A percentile compares a stretch with the other conserved stretches of the same genome.
These are phyloP conservation scores for Tetradesmus obliquus DNA, from an alignment of 139 green algal genomes.

Conservation along the genomic window DNA sequence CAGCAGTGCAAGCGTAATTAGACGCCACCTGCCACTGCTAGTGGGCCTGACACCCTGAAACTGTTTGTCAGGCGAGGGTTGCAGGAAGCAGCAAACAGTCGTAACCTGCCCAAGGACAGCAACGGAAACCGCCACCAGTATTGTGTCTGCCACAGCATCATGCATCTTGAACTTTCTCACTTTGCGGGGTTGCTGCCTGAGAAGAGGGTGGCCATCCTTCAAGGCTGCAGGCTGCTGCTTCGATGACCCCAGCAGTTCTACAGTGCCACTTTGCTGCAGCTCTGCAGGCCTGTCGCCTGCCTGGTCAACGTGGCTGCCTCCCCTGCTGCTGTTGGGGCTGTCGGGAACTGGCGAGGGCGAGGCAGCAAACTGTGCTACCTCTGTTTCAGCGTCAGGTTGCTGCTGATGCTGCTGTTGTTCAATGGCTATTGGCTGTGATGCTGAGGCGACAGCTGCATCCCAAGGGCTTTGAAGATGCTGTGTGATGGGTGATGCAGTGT, in stretches of 20 bases:
- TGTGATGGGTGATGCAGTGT: background rate
- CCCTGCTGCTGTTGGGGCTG: background rate
- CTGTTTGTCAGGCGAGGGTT: background rate
- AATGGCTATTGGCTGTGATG: background rate
- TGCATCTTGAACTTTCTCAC: background rate
- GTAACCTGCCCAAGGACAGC: too few species aligned
- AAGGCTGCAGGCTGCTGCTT: background rate
- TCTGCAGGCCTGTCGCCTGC: background rate
- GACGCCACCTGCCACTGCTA: too few species aligned
- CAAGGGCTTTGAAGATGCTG: background rate
- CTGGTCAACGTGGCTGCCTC: background rate
- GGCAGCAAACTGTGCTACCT: constrained; percentile 6
- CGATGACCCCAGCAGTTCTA: background rate
- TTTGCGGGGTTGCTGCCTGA: background rate
- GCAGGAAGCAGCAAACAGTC: background rate
- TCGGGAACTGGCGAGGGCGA: constrained; percentile 14
- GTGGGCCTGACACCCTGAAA: background rate
- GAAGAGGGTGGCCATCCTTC: background rate
- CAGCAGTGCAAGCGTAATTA: background rate
- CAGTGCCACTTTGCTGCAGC: background rate
- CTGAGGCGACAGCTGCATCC: background rate
- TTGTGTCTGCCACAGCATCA: background rate
- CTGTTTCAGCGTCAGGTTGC: background rate
- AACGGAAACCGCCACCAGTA: background rate
- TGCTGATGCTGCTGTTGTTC: background rate